phyloP scores from a whole-genome alignment of 768 basidiomycete genomes.

The Psilocybe subaeruginosa region DNA sequence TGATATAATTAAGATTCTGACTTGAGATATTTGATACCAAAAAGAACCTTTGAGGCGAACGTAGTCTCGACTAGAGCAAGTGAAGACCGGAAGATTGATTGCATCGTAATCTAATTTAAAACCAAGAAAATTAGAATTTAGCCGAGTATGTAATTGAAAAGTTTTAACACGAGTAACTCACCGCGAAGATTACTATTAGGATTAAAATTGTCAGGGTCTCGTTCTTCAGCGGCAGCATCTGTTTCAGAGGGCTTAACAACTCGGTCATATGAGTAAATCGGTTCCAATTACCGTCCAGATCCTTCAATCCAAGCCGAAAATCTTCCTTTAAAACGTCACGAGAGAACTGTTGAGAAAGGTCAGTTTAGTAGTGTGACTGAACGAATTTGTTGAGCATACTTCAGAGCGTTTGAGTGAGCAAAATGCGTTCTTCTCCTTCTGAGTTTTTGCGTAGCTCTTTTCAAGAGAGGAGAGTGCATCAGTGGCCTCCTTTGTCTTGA shows the following conservation, averaged over 20 bases:
- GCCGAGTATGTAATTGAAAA: too few relatives aligned
- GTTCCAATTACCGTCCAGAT: slow-evolving; percentile 50
- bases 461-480: slow-evolving; percentile 37
- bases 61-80: slow-evolving; percentile 64
- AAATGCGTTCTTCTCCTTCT: slow-evolving; percentile 65
- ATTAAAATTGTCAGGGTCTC: slow-evolving; percentile 60
- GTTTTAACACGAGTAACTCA: slow-evolving; percentile 24
- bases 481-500: slow-evolving; percentile 35
- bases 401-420: slow-evolving; percentile 62
- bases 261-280: not conserved
- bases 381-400: slow-evolving; percentile 30
- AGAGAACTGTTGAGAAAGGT: slow-evolving; percentile 44
- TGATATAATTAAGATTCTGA: not conserved
- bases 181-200: slow-evolving; percentile 52
- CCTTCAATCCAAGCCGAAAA: slow-evolving; percentile 60
- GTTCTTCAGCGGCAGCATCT: slow-evolving; percentile 61
- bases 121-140: too few relatives aligned
- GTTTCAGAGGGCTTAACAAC: not conserved
- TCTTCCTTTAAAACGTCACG: slow-evolving; percentile 60
- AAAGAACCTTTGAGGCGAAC: slow-evolving; percentile 51
- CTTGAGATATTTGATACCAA: not conserved
- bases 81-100: slow-evolving; percentile 67
- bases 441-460: slow-evolving; percentile 46
- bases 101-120: slow-evolving; percentile 51
- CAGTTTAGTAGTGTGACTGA: not conserved